Evolutionary conservation across 441 rosid genomes (phyloP), one percentile per base, ranked within the genome.

Genomic region (Euphorbia corollata): DNA sequence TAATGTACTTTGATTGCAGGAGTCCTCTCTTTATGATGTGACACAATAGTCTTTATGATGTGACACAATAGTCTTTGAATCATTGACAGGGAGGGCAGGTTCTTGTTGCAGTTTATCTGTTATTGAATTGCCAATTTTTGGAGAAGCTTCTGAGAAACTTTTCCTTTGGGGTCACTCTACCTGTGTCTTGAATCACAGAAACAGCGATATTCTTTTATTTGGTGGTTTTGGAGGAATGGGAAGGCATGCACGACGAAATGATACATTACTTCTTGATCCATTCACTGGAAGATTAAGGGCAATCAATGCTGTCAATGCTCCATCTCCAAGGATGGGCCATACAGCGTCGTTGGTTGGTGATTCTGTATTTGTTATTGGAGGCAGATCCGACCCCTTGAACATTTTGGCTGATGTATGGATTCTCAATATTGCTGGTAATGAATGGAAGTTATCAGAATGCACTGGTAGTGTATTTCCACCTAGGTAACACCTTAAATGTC

Each of bases 221-320:
- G 96, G 96, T 77, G 97, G 99, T 51, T 93, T 91, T 83, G 97
- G 99, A 56, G 97, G 99, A 10, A 66, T 80, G 48, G 97, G 99
- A 72, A 87, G 93, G 73, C 96, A 93, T 83, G 87, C 92, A 59
- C 83, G 96, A 41, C 84, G 93, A 80, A 85, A 86, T 24, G 96
- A 87, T 65, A 74, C 81, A 68, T 77, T 86, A 47, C 66, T 89
- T 66, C 83, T 94, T 59, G 86, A 89, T 74, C 92, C 89, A 24
- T 77, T 74, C 20, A 61, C 60, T 70, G 95, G 90, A 7, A 72
- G 51, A 10, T 64, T 91, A 68, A 74, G 72, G 77, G 73, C 75
- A 62, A 75, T 86, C 50, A 51, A 84, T 53, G 72, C 77, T 55
- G 77, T 72, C 68, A 74, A 69, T 22, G 65, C 82, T 64, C 96